Conservation (phyloP, 331 rosid species). For the Spiraea crenata region DNA sequence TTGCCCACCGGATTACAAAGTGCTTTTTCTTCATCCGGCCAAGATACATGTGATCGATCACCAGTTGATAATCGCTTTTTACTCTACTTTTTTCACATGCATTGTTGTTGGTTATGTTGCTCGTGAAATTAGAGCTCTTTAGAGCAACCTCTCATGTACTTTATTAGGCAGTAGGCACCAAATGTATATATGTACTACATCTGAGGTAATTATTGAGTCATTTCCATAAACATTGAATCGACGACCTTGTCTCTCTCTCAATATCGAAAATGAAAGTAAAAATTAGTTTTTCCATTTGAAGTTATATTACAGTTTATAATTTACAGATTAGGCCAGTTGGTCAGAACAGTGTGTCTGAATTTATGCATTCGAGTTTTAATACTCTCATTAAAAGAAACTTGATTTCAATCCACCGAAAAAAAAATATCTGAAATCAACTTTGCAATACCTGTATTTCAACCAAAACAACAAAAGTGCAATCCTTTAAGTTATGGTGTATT, state of each 20-base stretch:
- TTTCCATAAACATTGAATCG: constrained; percentile 8
- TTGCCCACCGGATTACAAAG: not conserved
- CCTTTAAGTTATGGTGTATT: no score
- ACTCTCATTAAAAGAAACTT: no score
- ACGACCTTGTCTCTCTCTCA: not conserved
- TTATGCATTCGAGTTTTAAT: no score
- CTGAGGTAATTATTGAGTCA: not conserved
- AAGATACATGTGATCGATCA: constrained; percentile 8
- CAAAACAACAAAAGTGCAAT: no score
- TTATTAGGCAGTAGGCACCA: not conserved
- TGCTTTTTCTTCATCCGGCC: not conserved
- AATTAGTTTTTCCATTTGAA: not conserved
- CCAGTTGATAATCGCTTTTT: not conserved
- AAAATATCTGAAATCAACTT: no score
- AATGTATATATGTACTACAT: not conserved
- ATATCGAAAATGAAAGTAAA: constrained; percentile 1
- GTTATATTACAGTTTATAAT: no score
- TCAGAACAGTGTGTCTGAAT: no score
- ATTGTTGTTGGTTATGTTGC: constrained; percentile 31
- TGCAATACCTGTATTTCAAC: no score
- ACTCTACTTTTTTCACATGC: constrained; percentile 18
- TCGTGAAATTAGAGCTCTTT: constrained; percentile 41
- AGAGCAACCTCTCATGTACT: constrained; percentile 1
- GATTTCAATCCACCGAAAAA: no score
- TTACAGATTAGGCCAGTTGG: no score